phyloP scores from a whole-genome alignment of 2,329 filamentous ascomycete species.

The Alternaria gansuensis region DNA sequence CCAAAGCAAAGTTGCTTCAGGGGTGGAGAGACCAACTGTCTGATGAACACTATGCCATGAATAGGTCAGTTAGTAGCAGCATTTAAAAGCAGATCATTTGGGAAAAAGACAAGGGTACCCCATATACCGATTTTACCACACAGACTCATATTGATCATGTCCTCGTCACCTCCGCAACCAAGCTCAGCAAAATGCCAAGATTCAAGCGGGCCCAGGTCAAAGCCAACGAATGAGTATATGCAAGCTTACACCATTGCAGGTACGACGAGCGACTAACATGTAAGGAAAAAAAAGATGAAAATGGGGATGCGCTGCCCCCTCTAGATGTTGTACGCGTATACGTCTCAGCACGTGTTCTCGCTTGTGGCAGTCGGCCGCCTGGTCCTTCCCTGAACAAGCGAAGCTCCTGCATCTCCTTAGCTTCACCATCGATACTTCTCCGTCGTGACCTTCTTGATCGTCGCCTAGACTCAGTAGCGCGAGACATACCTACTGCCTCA shows the following conservation, averaged over 20 bases:
- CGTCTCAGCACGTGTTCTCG: conserved; percentile 16
- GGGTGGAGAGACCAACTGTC: too few species aligned
- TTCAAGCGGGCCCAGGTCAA: not conserved
- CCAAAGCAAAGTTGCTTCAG: too few species aligned
- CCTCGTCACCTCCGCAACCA: not conserved
- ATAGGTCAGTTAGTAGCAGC: too few species aligned
- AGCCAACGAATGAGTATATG: not conserved
- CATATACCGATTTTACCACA: too few species aligned
- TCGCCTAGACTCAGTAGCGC: not conserved
- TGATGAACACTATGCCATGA: too few species aligned
- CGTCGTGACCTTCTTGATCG: not conserved
- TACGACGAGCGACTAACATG: too few species aligned
- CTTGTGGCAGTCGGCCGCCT: conserved; percentile 1
- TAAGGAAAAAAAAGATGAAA: too few species aligned
- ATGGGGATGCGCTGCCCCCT: too few species aligned
- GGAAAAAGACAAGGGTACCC: too few species aligned
- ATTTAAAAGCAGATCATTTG: too few species aligned
- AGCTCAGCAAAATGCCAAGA: not conserved
- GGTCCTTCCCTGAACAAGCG: not conserved
- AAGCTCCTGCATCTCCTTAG: conserved; percentile 7
- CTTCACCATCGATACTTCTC: not conserved
- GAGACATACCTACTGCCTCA: not conserved
- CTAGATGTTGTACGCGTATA: conserved; percentile 3
- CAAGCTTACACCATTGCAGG: not conserved
- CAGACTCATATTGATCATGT: not conserved